Evolutionary conservation across 208 protist species (phyloP).

Genomic region (Leishmania turanica): DNA sequence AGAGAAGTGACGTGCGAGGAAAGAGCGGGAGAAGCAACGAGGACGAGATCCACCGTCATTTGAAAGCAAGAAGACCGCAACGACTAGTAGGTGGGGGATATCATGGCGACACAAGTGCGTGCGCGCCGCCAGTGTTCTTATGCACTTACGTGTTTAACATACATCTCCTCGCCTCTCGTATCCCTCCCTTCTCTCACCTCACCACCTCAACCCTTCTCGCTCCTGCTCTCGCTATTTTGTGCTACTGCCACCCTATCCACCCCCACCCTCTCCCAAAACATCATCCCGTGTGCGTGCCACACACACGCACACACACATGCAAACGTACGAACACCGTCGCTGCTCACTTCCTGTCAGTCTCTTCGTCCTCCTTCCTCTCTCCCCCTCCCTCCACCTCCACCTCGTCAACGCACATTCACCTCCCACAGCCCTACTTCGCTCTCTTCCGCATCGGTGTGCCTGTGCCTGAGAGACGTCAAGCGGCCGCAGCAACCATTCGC

Average conservation of each 20-base stretch:
- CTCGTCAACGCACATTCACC: neutral
- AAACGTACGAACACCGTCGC: neutral
- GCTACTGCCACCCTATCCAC: neutral
- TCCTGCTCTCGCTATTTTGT: constrained; percentile 1
- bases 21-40: neutral
- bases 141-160: neutral
- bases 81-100: neutral
- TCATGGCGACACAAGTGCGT: neutral
- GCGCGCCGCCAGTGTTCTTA: neutral
- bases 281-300: neutral
- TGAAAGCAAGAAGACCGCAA: neutral
- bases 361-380: neutral
- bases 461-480: neutral
- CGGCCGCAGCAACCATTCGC: neutral
- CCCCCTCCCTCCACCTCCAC: neutral
- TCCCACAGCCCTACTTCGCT: neutral
- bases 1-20: neutral
- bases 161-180: constrained; percentile 10
- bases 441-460: neutral
- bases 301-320: neutral
- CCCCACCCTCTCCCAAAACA: neutral
- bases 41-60: neutral
- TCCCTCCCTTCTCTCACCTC: neutral
- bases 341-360: neutral
- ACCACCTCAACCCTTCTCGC: neutral